Conservation (phyloP, 306 rosid genomes). For the Alnus glutinosa region DNA sequence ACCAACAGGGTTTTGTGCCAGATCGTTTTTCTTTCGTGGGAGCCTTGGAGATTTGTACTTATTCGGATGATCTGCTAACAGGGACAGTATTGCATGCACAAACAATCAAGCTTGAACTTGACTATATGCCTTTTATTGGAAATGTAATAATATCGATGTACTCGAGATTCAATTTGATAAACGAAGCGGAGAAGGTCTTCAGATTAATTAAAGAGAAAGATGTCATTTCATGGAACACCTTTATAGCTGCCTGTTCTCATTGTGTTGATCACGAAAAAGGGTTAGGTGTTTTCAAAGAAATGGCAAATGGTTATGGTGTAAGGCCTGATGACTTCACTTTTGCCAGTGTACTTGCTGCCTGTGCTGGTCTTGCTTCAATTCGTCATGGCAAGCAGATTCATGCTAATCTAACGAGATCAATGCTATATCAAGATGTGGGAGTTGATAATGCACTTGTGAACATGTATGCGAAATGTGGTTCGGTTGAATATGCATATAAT, state of each 20-base stretch:
- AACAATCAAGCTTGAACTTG: constrained; percentile 39
- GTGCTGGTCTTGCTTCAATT: constrained; percentile 41
- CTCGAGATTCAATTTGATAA: constrained; percentile 26
- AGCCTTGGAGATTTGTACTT: constrained; percentile 32
- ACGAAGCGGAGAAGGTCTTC: constrained; percentile 42
- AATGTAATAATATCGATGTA: constrained; percentile 42
- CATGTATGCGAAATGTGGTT: constrained; percentile 50
- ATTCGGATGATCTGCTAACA: constrained; percentile 24
- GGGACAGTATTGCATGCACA: constrained; percentile 43
- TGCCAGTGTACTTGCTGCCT: constrained; percentile 34
- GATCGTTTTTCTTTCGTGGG: constrained; percentile 41
- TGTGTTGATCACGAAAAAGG: constrained; percentile 30
- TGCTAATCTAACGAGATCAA: constrained; percentile 34
- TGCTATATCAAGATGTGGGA: constrained; percentile 33
- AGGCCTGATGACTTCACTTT: constrained; percentile 44
- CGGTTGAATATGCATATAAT: constrained; percentile 31
- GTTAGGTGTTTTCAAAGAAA: constrained; percentile 32
- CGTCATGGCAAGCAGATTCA: constrained; percentile 42
- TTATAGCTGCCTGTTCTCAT: constrained; percentile 36
- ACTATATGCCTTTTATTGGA: constrained; percentile 35
- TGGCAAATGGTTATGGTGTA: constrained; percentile 22
- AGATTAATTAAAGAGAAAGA: constrained; percentile 38
- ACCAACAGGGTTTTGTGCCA: constrained; percentile 30
- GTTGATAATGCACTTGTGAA: constrained; percentile 40
- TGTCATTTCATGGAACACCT: constrained; percentile 45